phyloP scores from a whole-genome alignment of 768 basidiomycete genomes.

The Mycena haematopus region DNA sequence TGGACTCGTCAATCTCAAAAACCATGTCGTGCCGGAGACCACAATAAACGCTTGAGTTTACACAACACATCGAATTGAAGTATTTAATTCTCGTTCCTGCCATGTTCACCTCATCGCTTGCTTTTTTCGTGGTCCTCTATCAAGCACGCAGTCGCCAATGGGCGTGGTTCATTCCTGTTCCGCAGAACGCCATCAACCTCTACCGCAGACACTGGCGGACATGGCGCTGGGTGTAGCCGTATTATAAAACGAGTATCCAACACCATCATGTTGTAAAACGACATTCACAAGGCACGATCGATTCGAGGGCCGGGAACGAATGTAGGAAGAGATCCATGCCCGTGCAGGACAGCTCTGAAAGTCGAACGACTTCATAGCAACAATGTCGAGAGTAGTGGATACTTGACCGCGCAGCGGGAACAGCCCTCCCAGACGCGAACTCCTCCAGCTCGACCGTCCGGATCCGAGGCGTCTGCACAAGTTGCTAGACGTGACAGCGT shows the following conservation, averaged over 20 bases:
- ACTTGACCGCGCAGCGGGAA: constrained; percentile 14
- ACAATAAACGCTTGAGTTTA: constrained; percentile 26
- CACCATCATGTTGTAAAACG: constrained; percentile 9
- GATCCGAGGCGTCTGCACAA: constrained; percentile 17
- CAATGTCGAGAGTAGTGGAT: constrained; percentile 12
- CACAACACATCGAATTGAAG: background rate
- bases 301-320: constrained; percentile 13
- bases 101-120: background rate
- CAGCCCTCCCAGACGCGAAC: constrained; percentile 22
- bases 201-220: background rate
- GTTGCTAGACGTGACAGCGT: constrained; percentile 16
- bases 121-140: too few relatives aligned
- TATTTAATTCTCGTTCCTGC: background rate
- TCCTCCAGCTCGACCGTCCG: constrained; percentile 18
- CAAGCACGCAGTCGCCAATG: too few relatives aligned
- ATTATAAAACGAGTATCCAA: constrained; percentile 10
- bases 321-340: constrained; percentile 6
- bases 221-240: constrained; percentile 6
- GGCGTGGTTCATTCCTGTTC: constrained; percentile 5
- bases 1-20: constrained; percentile 72
- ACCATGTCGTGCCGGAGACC: constrained; percentile 4
- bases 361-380: constrained; percentile 8
- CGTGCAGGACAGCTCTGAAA: constrained; percentile 5
- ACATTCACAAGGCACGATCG: constrained; percentile 1
- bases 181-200: constrained; percentile 15